These are phyloP conservation scores for Apiotrichum gamsii DNA, from an alignment of 1,284 basidiomycete genomes.

Conservation along the genomic window DNA sequence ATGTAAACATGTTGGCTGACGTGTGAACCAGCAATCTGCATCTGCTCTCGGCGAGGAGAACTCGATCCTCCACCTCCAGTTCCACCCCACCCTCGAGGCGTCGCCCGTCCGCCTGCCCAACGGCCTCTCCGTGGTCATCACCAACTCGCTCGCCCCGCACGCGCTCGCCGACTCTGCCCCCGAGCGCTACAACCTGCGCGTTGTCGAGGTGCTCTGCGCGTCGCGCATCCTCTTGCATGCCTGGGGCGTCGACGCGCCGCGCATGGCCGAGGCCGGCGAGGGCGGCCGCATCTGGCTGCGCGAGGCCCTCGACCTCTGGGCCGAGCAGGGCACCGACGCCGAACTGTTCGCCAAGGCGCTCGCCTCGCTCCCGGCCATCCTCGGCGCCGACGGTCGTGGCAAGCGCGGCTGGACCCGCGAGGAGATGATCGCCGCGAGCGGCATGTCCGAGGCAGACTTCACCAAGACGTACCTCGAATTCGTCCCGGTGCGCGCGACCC, in stretches of 20 bases:
- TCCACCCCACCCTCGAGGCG: slow-evolving; percentile 67
- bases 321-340: slow-evolving; percentile 31
- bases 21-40: slow-evolving; percentile 60
- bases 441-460: slow-evolving; percentile 57
- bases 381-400: slow-evolving; percentile 24
- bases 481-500: slow-evolving; percentile 69
- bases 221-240: slow-evolving; percentile 62
- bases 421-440: slow-evolving; percentile 64
- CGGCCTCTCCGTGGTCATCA: slow-evolving; percentile 61
- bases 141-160: slow-evolving; percentile 76
- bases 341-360: slow-evolving; percentile 18
- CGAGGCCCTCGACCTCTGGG: slow-evolving; percentile 54
- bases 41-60: slow-evolving; percentile 65
- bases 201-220: slow-evolving; percentile 74
- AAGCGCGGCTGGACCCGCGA: slow-evolving; percentile 49
- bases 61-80: slow-evolving; percentile 69
- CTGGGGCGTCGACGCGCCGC: slow-evolving; percentile 50
- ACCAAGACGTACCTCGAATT: slow-evolving; percentile 59
- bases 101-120: slow-evolving; percentile 50
- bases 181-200: slow-evolving; percentile 75
- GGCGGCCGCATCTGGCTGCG: slow-evolving; percentile 25
- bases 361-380: slow-evolving; percentile 14
- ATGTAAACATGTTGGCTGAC: neutral
- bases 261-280: slow-evolving; percentile 5
- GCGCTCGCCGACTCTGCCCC: slow-evolving; percentile 72